Evolutionary conservation across 257 asterid genomes (phyloP), one percentile per base, ranked within the genome.

Genomic region (Solanum bulbocastanum): DNA sequence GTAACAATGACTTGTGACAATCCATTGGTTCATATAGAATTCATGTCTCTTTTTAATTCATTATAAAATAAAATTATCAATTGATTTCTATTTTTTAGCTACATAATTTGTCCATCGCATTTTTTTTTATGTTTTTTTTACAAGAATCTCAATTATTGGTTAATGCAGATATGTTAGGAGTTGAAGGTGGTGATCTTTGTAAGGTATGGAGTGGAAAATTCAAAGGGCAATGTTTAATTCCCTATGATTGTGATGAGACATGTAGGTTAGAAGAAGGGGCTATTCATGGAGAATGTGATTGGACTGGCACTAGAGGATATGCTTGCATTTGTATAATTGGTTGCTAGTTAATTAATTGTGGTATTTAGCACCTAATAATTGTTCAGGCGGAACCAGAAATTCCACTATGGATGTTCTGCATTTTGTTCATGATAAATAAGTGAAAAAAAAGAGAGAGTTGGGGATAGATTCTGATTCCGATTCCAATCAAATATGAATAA

Each of bases 391-490:
- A 49, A 3, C 0, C 8, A 15, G 3, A 0, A 49, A 49, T 15
- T 49, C 2, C 8, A 49, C 0, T 1, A 15, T 0, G 0, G 8
- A 0, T 49, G 3, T 49, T 49, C 22, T 15, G 60, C 0, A 49
- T 1, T 15, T 49, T 75, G 33, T 37, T 37, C 22, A 12, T 75
- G 16, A 72, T 18, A 16, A 33, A 72, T 16, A 18, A 8, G 16
- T 44, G 49, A 12, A 12, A 0, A 46, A 15, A 5, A 37, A 37
- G 40, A 37, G 0, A 37, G 20, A 14, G 6, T 14, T 46, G 20
- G 56, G 3, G 2, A 46, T 46, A 37, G 39, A 36, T 36, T 36
- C 39, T 1, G 40, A 46, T 46, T 46, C 8, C 7, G 1, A 49
- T 49, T 15, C 22, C 22, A 49, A 49, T 49, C 8, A 49, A 15